Conservation (phyloP, 1,139 yeast genomes). For the Protomyces pachydermus region DNA sequence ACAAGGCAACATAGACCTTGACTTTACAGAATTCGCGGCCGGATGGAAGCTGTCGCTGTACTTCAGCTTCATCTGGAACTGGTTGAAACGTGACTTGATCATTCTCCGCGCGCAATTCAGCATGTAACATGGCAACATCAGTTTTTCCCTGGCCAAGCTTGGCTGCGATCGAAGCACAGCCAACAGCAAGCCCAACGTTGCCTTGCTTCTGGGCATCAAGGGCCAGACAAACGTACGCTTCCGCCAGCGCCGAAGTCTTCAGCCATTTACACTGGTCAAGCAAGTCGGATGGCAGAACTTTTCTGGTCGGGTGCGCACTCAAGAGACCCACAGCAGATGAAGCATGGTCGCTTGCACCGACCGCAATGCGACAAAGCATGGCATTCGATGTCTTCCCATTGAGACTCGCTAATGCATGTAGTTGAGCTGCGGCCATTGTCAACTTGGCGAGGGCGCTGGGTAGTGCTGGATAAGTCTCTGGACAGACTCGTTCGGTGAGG, state of each 20-base stretch:
- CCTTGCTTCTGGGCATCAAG: conserved; percentile 7
- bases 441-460: background rate
- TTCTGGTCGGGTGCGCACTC: conserved; percentile 16
- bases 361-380: conserved; percentile 11
- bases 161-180: conserved; percentile 8
- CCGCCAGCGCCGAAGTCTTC: conserved; percentile 2
- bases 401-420: background rate
- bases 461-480: conserved; percentile 14
- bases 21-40: conserved; percentile 16
- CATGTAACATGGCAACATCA: background rate
- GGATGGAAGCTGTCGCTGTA: conserved; percentile 17
- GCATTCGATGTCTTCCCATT: conserved; percentile 7
- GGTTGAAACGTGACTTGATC: conserved; percentile 20
- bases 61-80: background rate
- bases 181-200: conserved; percentile 7
- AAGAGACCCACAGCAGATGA: conserved; percentile 8
- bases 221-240: conserved; percentile 10
- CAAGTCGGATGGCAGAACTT: background rate
- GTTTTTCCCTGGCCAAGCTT: background rate
- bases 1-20: background rate
- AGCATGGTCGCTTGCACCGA: conserved; percentile 15
- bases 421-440: conserved; percentile 11
- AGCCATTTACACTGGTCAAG: background rate
- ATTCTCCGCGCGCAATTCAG: conserved; percentile 7
- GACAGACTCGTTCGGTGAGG: background rate